Conservation (phyloP, 768 basidiomycete species). For the Boletus speciosus region DNA sequence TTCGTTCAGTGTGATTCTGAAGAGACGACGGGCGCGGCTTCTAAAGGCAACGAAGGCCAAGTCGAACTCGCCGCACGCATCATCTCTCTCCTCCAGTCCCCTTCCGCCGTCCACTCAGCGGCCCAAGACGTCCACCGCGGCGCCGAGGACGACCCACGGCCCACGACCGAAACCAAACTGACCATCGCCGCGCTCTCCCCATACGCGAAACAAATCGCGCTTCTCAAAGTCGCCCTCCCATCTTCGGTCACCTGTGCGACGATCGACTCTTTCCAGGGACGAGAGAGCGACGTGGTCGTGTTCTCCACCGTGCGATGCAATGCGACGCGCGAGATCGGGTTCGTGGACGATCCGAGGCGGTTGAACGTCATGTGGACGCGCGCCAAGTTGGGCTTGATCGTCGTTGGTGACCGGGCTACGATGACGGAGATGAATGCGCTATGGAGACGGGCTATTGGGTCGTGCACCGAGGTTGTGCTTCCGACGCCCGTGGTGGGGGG, state of each 20-base stretch:
- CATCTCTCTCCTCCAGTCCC: constrained; percentile 37
- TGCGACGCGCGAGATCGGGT: constrained; percentile 56
- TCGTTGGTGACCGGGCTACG: constrained; percentile 56
- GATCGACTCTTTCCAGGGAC: constrained; percentile 55
- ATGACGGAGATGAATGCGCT: constrained; percentile 40
- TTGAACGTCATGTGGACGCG: constrained; percentile 63
- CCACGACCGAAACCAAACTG: neutral
- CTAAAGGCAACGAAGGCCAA: constrained; percentile 62
- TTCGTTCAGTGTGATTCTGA: constrained; percentile 56
- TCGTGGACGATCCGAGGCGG: constrained; percentile 60
- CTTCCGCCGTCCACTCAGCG: neutral
- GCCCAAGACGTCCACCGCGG: no score
- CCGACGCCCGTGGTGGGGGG: neutral
- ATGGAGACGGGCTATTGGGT: constrained; percentile 50
- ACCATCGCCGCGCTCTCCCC: constrained; percentile 43
- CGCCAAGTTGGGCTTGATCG: constrained; percentile 52
- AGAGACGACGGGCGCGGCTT: constrained; percentile 56
- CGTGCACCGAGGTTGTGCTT: constrained; percentile 28
- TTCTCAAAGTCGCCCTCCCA: constrained; percentile 39
- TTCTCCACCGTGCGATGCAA: constrained; percentile 66
- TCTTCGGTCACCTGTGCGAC: constrained; percentile 21
- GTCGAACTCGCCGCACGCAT: constrained; percentile 50
- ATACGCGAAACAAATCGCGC: constrained; percentile 53
- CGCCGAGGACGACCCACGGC: no score
- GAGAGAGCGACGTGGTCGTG: constrained; percentile 65